Conservation (phyloP, 2,329 filamentous ascomycete species). For the Pseudomassariella vexata region DNA sequence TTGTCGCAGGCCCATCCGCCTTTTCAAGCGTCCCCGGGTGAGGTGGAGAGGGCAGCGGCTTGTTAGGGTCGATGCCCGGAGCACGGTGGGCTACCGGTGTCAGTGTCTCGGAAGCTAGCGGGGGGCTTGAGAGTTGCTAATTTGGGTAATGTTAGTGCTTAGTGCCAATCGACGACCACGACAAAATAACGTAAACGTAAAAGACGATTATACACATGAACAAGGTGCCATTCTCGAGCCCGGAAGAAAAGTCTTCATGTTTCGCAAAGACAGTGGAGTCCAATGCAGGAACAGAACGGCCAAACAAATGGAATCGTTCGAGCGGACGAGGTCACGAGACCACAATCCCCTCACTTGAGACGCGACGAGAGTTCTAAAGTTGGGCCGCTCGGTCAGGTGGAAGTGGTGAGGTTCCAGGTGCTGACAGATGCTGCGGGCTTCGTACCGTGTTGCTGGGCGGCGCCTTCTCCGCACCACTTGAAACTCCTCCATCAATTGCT, state of each 20-base stretch:
- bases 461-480: too few relatives aligned
- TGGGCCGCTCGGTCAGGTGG: too few relatives aligned
- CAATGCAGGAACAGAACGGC: too few relatives aligned
- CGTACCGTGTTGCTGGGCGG: too few relatives aligned
- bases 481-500: too few relatives aligned
- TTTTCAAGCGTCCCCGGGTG: constrained; percentile 32
- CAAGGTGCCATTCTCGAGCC: not conserved
- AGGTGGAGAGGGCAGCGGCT: constrained; percentile 51
- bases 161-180: not conserved
- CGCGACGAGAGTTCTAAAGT: too few relatives aligned
- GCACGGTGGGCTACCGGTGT: constrained; percentile 27
- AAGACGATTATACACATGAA: not conserved
- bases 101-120: constrained; percentile 16
- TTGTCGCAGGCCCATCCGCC: constrained; percentile 30
- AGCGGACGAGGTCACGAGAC: constrained; percentile 11
- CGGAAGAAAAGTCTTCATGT: constrained; percentile 11
- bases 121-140: constrained; percentile 9
- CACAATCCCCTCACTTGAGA: constrained; percentile 10
- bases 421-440: too few relatives aligned
- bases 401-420: too few relatives aligned
- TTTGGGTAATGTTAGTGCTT: not conserved
- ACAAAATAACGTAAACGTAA: not conserved
- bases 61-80: constrained; percentile 50
- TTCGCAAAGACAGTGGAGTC: too few relatives aligned
- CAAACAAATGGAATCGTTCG: constrained; percentile 10